These are phyloP conservation scores for Wickerhamomyces kurtzmanii DNA, from an alignment of 805 yeast genomes.

Conservation along the genomic window DNA sequence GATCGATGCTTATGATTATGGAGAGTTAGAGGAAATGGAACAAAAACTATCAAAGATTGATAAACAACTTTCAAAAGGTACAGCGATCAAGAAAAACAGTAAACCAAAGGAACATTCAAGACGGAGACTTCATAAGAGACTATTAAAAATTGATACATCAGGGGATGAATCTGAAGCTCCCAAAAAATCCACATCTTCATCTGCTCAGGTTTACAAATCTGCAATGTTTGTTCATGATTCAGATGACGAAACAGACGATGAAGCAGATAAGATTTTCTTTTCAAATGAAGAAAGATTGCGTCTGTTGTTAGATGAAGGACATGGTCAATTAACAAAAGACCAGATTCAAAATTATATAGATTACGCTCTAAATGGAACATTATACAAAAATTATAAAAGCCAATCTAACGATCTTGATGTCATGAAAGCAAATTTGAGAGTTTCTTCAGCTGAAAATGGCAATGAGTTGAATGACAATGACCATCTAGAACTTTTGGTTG, in stretches of 20 bases:
- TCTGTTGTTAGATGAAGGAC: slow-evolving; percentile 10
- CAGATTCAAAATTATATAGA: neutral
- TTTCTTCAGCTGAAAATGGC: slow-evolving; percentile 5
- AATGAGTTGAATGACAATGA: slow-evolving; percentile 1
- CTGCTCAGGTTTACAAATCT: slow-evolving; percentile 37
- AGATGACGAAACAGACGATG: slow-evolving; percentile 57
- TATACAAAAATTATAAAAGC: neutral
- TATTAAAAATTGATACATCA: no score
- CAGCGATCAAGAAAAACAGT: slow-evolving; percentile 11
- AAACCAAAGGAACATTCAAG: slow-evolving; percentile 2
- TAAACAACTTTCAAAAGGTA: slow-evolving; percentile 8
- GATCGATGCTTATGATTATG: slow-evolving; percentile 9
- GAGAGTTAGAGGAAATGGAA: slow-evolving; percentile 10
- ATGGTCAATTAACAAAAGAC: slow-evolving; percentile 8
- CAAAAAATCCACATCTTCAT: no score
- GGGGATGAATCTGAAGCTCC: no score
- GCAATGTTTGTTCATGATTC: slow-evolving; percentile 47
- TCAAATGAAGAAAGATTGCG: slow-evolving; percentile 45
- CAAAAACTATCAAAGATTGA: slow-evolving; percentile 6
- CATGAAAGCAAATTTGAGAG: neutral
- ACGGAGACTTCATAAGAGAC: slow-evolving; percentile 6
- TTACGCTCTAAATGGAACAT: neutral
- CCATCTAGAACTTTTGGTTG: slow-evolving; percentile 12
- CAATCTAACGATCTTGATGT: neutral
- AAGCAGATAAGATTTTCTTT: slow-evolving; percentile 40